Percentiles rank a stretch among this genome's conserved stretches.
Evolutionary conservation across 371 early-diverging fungal genomes (phyloP).

Genomic region (Neoconidiobolus thromboides): DNA sequence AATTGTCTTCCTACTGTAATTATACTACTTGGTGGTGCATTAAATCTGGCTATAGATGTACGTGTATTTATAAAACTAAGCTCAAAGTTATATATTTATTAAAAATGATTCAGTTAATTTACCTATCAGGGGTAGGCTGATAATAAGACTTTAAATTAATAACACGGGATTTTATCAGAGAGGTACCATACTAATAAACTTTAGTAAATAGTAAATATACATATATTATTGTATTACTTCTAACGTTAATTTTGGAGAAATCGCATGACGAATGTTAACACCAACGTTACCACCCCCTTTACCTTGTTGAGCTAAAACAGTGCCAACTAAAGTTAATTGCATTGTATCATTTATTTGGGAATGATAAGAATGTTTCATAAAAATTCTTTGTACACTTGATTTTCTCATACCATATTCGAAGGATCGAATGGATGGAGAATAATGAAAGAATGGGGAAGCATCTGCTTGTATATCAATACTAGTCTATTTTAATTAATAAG

Average conservation of each 20-base stretch:
- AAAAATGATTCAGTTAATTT: conserved; percentile 4
- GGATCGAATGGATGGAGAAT: too few relatives aligned
- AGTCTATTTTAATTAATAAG: background rate
- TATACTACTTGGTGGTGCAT: conserved; percentile 39
- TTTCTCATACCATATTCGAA: background rate
- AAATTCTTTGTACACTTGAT: background rate
- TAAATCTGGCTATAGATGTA: conserved; percentile 12
- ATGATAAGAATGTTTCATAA: conserved; percentile 13
- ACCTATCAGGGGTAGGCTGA: conserved; percentile 41
- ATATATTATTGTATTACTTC: conserved; percentile 23
- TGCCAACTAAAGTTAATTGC: conserved; percentile 36
- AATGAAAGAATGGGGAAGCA: background rate
- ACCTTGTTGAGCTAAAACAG: conserved; percentile 47
- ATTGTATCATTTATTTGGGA: conserved; percentile 49
- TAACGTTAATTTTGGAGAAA: conserved; percentile 44
- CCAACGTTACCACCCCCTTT: conserved; percentile 56
- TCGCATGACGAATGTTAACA: conserved; percentile 49
- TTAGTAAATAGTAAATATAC: background rate
- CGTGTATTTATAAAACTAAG: background rate
- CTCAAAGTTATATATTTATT: background rate
- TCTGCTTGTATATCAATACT: background rate
- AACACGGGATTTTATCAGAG: conserved; percentile 32
- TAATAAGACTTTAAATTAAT: conserved; percentile 42
- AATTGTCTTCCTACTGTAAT: conserved; percentile 44
- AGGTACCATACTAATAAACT: conserved; percentile 26